A percentile compares a stretch with the other conserved stretches of the same genome.
These are phyloP conservation scores for Williopsis jadinii DNA, from an alignment of 1,139 yeast species.

Conservation along the genomic window DNA sequence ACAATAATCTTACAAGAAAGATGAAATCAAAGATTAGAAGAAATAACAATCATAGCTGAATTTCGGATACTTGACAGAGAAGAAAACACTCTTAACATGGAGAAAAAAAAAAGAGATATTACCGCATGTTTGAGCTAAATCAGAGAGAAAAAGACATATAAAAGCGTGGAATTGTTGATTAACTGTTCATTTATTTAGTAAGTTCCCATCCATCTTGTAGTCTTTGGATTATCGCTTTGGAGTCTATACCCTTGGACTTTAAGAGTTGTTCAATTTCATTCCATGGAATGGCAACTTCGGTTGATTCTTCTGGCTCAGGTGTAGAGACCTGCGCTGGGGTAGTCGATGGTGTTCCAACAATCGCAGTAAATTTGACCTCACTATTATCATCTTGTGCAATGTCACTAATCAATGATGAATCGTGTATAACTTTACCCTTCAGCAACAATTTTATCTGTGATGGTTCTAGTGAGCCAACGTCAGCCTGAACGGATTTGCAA, in stretches of 20 bases:
- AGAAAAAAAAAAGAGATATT: no score
- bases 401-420: conserved; percentile 24
- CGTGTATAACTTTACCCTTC: conserved; percentile 44
- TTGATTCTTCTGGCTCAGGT: conserved; percentile 1
- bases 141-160: no score
- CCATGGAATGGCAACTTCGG: conserved; percentile 28
- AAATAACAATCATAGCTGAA: not conserved
- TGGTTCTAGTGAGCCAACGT: conserved; percentile 2
- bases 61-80: no score
- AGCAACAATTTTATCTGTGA: conserved; percentile 31
- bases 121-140: no score
- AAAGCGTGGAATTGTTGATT: no score
- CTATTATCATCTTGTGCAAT: conserved; percentile 2
- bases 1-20: conserved; percentile 29
- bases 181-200: conserved; percentile 16
- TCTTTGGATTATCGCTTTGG: conserved; percentile 25
- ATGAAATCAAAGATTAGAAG: conserved; percentile 26
- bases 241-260: conserved; percentile 19
- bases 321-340: not conserved
- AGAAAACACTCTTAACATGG: no score
- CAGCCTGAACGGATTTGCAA: conserved; percentile 12
- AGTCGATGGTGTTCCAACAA: conserved; percentile 1
- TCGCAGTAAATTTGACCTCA: conserved; percentile 6
- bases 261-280: conserved; percentile 24
- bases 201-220: conserved; percentile 36